Evolutionary conservation across 805 yeast species (phyloP).

Genomic region (Candida sanyiensis): DNA sequence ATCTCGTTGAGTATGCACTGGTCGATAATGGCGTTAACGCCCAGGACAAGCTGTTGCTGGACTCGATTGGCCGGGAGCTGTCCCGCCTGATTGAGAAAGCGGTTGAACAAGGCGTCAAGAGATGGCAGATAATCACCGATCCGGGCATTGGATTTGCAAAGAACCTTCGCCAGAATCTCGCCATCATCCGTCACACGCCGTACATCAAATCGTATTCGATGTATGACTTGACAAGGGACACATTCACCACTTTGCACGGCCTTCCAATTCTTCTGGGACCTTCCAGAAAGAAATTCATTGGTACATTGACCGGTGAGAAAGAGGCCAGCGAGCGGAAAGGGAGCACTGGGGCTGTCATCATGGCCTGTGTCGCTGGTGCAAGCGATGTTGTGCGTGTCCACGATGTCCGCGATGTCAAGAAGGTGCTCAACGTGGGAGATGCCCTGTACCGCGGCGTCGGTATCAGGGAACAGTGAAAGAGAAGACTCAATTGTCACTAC

Average conservation of each 20-base stretch:
- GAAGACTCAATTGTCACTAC: no score
- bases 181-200: slow-evolving; percentile 47
- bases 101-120: slow-evolving; percentile 52
- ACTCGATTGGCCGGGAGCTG: slow-evolving; percentile 63
- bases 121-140: slow-evolving; percentile 90
- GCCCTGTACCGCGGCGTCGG: slow-evolving; percentile 50
- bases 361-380: slow-evolving; percentile 67
- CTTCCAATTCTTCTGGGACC: slow-evolving; percentile 79
- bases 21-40: slow-evolving; percentile 20
- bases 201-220: slow-evolving; percentile 44
- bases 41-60: slow-evolving; percentile 35
- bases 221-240: slow-evolving; percentile 24
- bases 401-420: slow-evolving; percentile 58
- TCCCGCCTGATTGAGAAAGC: slow-evolving; percentile 51
- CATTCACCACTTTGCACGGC: slow-evolving; percentile 21
- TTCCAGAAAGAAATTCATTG: slow-evolving; percentile 83
- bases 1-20: slow-evolving; percentile 32
- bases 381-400: slow-evolving; percentile 86
- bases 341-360: slow-evolving; percentile 72
- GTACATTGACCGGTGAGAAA: slow-evolving; percentile 55
- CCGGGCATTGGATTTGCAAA: slow-evolving; percentile 99
- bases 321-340: slow-evolving; percentile 57
- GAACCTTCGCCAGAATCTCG: slow-evolving; percentile 60
- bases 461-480: not conserved
- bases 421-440: slow-evolving; percentile 60